These are phyloP conservation scores for Crotalaria pallida DNA, from an alignment of 306 rosid genomes.

Conservation along the genomic window DNA sequence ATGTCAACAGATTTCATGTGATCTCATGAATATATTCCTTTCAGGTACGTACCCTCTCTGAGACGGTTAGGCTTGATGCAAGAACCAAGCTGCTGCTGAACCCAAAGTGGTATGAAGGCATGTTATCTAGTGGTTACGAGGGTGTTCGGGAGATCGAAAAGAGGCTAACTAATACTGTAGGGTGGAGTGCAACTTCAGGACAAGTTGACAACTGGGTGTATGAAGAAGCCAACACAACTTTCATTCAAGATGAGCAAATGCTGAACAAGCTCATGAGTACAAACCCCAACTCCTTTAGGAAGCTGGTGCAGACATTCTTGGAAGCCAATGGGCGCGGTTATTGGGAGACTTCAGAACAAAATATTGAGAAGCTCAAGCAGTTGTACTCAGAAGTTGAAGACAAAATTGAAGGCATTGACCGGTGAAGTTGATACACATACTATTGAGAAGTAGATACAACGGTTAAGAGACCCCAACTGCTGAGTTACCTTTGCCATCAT, in stretches of 20 bases:
- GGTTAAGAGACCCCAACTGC: slow-evolving; percentile 22
- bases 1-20: background rate
- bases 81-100: slow-evolving; percentile 86
- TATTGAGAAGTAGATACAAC: slow-evolving; percentile 19
- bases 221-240: slow-evolving; percentile 95
- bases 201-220: slow-evolving; percentile 99
- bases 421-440: slow-evolving; percentile 30
- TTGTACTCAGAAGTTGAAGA: slow-evolving; percentile 93
- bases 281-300: slow-evolving; percentile 94
- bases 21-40: slow-evolving; percentile 12
- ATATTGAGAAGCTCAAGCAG: slow-evolving; percentile 76
- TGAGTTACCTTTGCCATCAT: slow-evolving; percentile 18
- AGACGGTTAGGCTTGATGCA: slow-evolving; percentile 97
- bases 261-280: slow-evolving; percentile 78
- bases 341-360: slow-evolving; percentile 88
- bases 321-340: slow-evolving; percentile 98
- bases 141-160: slow-evolving; percentile 97
- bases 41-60: slow-evolving; percentile 92
- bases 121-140: slow-evolving; percentile 88
- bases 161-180: slow-evolving; percentile 92
- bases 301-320: slow-evolving; percentile 86
- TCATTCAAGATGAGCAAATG: slow-evolving; percentile 89
- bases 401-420: slow-evolving; percentile 92
- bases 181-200: slow-evolving; percentile 99
- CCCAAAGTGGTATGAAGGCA: slow-evolving; percentile 99